Conservation (phyloP, 768 basidiomycete species). For the Amanita exitialis region DNA sequence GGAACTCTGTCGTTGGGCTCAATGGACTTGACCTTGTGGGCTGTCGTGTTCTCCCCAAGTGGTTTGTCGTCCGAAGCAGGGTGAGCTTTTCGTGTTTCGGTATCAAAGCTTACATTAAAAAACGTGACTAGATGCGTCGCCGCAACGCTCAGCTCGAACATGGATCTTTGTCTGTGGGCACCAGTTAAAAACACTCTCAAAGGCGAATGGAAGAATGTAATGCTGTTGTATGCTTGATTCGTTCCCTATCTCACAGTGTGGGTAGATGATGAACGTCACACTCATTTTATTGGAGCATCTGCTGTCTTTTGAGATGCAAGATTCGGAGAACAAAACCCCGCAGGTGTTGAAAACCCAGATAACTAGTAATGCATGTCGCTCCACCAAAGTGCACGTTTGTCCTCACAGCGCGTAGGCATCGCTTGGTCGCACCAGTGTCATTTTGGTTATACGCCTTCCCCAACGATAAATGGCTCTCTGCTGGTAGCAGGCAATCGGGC, state of each 20-base stretch:
- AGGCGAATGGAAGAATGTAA: constrained; percentile 64
- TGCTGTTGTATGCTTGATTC: background rate
- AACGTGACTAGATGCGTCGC: constrained; percentile 46
- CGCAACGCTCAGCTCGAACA: constrained; percentile 61
- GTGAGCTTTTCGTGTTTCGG: constrained; percentile 24
- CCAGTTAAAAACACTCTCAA: constrained; percentile 57
- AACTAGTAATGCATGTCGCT: constrained; percentile 27
- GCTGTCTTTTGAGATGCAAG: constrained; percentile 10
- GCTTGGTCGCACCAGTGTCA: constrained; percentile 58
- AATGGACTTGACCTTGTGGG: constrained; percentile 52
- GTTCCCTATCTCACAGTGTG: background rate
- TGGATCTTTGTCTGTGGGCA: constrained; percentile 64
- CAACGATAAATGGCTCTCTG: constrained; percentile 47
- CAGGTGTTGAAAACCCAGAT: constrained; percentile 44
- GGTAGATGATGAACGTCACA: constrained; percentile 48
- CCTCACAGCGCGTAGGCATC: constrained; percentile 34
- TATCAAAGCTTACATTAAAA: background rate
- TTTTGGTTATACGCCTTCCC: constrained; percentile 41
- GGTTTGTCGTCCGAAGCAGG: constrained; percentile 49
- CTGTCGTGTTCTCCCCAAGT: constrained; percentile 60
- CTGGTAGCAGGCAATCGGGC: constrained; percentile 63
- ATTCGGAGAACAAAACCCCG: constrained; percentile 14
- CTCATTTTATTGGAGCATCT: constrained; percentile 30
- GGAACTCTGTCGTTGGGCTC: constrained; percentile 59
- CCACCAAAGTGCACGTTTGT: background rate